A percentile compares a stretch with the other conserved stretches of the same genome.
phyloP scores from a whole-genome alignment of 75 land plant species.

The Selaginella moellendorffii region DNA sequence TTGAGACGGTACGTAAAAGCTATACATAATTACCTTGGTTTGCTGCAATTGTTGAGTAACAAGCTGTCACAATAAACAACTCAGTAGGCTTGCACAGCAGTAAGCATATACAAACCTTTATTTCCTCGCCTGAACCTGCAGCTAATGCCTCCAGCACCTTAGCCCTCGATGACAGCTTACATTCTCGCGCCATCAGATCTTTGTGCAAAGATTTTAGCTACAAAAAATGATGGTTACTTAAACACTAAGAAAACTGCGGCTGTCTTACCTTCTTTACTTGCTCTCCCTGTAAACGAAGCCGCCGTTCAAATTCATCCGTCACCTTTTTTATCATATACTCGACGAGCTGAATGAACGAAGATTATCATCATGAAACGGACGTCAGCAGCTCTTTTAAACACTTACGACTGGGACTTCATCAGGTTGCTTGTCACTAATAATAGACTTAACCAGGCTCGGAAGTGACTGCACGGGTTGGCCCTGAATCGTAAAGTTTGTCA shows the following conservation, averaged over 20 bases:
- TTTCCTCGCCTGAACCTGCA: constrained; percentile 52
- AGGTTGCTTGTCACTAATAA: constrained; percentile 68
- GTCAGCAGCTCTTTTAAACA: no score
- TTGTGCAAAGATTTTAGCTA: constrained; percentile 45
- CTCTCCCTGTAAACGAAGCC: constrained; percentile 66
- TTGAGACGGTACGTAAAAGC: not conserved
- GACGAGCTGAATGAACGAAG: constrained; percentile 39
- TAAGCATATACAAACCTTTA: constrained; percentile 49
- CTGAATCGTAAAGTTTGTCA: constrained; percentile 28
- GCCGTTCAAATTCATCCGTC: constrained; percentile 85
- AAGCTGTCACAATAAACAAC: constrained; percentile 16
- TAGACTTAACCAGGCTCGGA: constrained; percentile 55
- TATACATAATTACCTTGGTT: constrained; percentile 20
- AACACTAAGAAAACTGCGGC: not conserved
- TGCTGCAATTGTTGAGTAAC: constrained; percentile 20
- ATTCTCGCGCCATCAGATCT: constrained; percentile 48
- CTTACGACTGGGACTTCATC: constrained; percentile 86
- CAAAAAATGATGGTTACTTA: constrained; percentile 5
- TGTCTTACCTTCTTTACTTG: constrained; percentile 57
- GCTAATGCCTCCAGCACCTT: constrained; percentile 73
- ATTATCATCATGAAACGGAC: not conserved
- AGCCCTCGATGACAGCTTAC: constrained; percentile 52
- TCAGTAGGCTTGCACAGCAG: not conserved
- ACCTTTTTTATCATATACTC: constrained; percentile 74
- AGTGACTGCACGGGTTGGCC: constrained; percentile 79